Evolutionary conservation across 805 yeast genomes (phyloP).

Genomic region (Tetrapisispora pingtungensis): DNA sequence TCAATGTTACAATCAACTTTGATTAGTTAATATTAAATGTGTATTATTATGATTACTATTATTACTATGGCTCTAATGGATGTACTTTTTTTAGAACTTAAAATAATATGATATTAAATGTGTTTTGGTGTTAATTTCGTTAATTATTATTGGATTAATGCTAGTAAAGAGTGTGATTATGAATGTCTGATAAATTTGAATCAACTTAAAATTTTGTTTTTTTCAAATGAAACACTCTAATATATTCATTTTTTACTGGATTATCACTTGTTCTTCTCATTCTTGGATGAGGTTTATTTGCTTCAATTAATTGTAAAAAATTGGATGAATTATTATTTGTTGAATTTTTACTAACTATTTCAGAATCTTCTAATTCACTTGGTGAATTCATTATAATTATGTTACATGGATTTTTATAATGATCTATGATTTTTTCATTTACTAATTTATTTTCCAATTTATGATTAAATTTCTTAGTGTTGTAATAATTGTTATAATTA

Average conservation of each 20-base stretch:
- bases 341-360: background rate
- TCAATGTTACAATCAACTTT: background rate
- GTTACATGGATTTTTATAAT: background rate
- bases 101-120: too few relatives aligned
- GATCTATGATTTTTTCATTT: background rate
- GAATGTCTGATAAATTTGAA: too few relatives aligned
- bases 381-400: constrained; percentile 2
- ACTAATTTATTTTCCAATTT: background rate
- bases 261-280: constrained; percentile 24
- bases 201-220: constrained; percentile 1
- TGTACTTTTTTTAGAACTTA: too few relatives aligned
- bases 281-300: constrained; percentile 26
- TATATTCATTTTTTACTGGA: constrained; percentile 21
- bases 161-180: too few relatives aligned
- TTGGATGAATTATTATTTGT: background rate
- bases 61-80: too few relatives aligned
- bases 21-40: too few relatives aligned
- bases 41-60: too few relatives aligned
- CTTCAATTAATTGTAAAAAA: constrained; percentile 17
- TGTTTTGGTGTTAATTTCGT: too few relatives aligned
- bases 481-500: background rate
- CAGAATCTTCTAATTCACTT: background rate
- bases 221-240: constrained; percentile 25
- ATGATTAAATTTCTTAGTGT: background rate
- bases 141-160: too few relatives aligned